Conservation (phyloP, 768 basidiomycete genomes). For the Serendipita vermifera region DNA sequence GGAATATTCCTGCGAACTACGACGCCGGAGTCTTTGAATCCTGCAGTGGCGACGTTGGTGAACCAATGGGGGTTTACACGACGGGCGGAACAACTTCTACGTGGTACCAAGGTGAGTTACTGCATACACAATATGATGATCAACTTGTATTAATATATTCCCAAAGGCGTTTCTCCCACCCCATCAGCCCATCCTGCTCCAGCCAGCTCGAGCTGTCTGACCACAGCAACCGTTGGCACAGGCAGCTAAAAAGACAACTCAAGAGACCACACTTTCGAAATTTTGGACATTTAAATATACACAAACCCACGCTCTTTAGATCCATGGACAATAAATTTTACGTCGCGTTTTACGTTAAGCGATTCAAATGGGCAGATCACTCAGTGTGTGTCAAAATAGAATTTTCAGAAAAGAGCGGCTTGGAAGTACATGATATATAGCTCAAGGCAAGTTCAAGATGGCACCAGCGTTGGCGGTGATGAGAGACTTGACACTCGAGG, state of each 20-base stretch:
- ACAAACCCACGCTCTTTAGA: too few relatives aligned
- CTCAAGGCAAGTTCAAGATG: too few relatives aligned
- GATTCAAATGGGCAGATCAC: too few relatives aligned
- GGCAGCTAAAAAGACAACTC: too few relatives aligned
- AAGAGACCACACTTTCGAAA: too few relatives aligned
- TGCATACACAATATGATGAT: constrained; percentile 17
- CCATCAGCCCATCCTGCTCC: constrained; percentile 35
- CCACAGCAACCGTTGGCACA: constrained; percentile 40
- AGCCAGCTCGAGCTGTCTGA: constrained; percentile 46
- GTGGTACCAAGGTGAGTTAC: constrained; percentile 31
- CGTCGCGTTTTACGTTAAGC: too few relatives aligned
- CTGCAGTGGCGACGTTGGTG: constrained; percentile 30
- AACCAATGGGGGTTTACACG: constrained; percentile 31
- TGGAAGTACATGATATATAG: too few relatives aligned
- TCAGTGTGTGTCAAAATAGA: too few relatives aligned
- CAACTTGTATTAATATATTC: constrained; percentile 17
- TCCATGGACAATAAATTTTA: too few relatives aligned
- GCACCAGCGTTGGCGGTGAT: constrained; percentile 22
- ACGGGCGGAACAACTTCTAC: constrained; percentile 25
- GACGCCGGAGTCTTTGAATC: constrained; percentile 27
- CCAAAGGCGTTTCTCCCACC: constrained; percentile 27
- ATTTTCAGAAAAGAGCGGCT: too few relatives aligned
- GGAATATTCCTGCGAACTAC: constrained; percentile 27
- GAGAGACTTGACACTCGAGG: constrained; percentile 20
- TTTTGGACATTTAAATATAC: too few relatives aligned